A percentile compares a stretch with the other conserved stretches of the same genome.
Evolutionary conservation across 768 basidiomycete species (phyloP).

Genomic region (Pholiota molesta): DNA sequence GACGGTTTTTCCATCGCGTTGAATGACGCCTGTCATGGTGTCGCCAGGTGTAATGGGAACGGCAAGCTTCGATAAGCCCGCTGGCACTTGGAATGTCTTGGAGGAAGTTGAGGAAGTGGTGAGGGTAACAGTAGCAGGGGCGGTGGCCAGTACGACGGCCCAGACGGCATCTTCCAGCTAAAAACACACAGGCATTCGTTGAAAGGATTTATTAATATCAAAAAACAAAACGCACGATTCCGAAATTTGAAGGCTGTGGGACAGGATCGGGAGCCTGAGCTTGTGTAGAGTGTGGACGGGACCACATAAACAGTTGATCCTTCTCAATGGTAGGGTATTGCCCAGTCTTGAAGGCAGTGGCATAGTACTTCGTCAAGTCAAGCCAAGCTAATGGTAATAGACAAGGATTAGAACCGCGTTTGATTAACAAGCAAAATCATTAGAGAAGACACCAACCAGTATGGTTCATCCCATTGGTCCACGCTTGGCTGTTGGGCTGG

Average conservation of each 20-base stretch:
- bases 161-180: slow-evolving; percentile 68
- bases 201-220: slow-evolving; percentile 6
- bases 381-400: slow-evolving; percentile 54
- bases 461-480: slow-evolving; percentile 72
- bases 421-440: slow-evolving; percentile 2
- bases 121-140: slow-evolving; percentile 57
- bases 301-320: slow-evolving; percentile 71
- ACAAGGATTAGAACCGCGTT: not conserved
- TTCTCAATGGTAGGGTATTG: slow-evolving; percentile 55
- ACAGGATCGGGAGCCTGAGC: slow-evolving; percentile 60
- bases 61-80: slow-evolving; percentile 66
- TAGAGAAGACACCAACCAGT: slow-evolving; percentile 33
- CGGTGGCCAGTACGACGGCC: slow-evolving; percentile 67
- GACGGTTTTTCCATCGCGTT: slow-evolving; percentile 48
- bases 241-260: slow-evolving; percentile 55
- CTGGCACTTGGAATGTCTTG: slow-evolving; percentile 49
- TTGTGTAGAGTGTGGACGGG: slow-evolving; percentile 62
- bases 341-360: slow-evolving; percentile 74
- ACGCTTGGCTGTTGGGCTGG: slow-evolving; percentile 71
- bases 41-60: slow-evolving; percentile 56
- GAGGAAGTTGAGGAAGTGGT: slow-evolving; percentile 48
- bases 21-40: slow-evolving; percentile 50
- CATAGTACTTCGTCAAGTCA: slow-evolving; percentile 65
- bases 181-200: not conserved
- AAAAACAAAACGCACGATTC: slow-evolving; percentile 47